These are phyloP conservation scores for Neoboletus brunneissimus DNA, from an alignment of 768 basidiomycete genomes.

Conservation along the genomic window DNA sequence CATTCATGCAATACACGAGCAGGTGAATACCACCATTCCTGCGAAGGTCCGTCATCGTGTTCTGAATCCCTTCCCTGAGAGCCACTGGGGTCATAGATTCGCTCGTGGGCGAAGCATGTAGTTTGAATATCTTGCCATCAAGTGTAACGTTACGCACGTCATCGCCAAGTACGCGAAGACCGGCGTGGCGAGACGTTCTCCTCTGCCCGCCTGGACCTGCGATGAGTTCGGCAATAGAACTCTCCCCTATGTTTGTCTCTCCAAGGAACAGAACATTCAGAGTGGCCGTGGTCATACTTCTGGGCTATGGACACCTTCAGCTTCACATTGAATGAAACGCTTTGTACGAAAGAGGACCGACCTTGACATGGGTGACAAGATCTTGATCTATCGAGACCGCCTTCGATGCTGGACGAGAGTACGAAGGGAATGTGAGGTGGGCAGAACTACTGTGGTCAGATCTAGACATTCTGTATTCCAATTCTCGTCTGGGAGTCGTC, in stretches of 20 bases:
- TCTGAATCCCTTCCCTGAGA: slow-evolving; percentile 3
- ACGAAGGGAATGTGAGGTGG: slow-evolving; percentile 5
- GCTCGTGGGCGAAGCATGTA: slow-evolving; percentile 7
- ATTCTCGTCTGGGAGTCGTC: neutral
- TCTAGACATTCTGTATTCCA: slow-evolving; percentile 16
- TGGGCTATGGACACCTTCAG: slow-evolving; percentile 13
- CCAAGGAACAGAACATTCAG: slow-evolving; percentile 22
- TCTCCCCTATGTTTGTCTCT: slow-evolving; percentile 18
- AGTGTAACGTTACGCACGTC: slow-evolving; percentile 12
- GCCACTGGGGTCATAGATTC: neutral
- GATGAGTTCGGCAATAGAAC: slow-evolving; percentile 21
- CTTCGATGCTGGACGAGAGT: slow-evolving; percentile 14
- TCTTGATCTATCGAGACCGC: slow-evolving; percentile 8
- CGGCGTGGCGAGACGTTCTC: neutral
- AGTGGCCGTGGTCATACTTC: neutral
- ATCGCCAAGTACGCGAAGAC: neutral
- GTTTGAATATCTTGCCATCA: slow-evolving; percentile 14
- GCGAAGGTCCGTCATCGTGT: slow-evolving; percentile 10
- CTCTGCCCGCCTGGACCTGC: slow-evolving; percentile 6
- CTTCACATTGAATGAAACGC: neutral
- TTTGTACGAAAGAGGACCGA: slow-evolving; percentile 5
- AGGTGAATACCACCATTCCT: slow-evolving; percentile 16
- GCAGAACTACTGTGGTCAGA: slow-evolving; percentile 11
- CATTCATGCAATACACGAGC: slow-evolving; percentile 23
- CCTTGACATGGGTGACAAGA: slow-evolving; percentile 1